phyloP scores from a whole-genome alignment of 345 rosid genomes.

The Carallia brachiata region DNA sequence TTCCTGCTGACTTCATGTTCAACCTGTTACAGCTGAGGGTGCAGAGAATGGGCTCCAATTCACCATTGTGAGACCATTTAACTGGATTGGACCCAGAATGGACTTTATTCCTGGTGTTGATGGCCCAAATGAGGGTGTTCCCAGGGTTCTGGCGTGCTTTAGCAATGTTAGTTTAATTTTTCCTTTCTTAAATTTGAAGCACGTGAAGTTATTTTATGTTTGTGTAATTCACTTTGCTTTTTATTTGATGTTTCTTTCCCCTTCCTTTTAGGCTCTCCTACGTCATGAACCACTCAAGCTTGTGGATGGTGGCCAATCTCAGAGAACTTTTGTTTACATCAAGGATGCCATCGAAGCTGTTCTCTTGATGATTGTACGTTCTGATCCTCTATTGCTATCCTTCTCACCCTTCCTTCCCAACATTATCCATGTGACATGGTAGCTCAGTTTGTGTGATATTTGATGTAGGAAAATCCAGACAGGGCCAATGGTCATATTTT shows the following conservation, averaged over 20 bases:
- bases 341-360: conserved; percentile 99
- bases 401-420: neutral
- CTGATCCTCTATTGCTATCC: neutral
- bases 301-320: conserved; percentile 97
- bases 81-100: conserved; percentile 99
- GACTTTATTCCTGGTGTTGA: conserved; percentile 98
- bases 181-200: neutral
- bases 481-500: conserved; percentile 93
- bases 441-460: neutral
- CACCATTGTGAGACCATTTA: conserved; percentile 96
- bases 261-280: conserved; percentile 54
- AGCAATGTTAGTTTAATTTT: conserved; percentile 66
- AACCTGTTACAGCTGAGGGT: conserved; percentile 72
- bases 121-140: conserved; percentile 99
- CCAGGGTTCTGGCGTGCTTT: conserved; percentile 96
- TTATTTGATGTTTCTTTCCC: neutral
- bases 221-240: neutral
- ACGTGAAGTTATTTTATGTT: neutral
- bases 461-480: conserved; percentile 85
- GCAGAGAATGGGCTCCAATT: conserved; percentile 93
- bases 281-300: conserved; percentile 90
- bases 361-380: conserved; percentile 77
- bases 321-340: conserved; percentile 86
- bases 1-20: conserved; percentile 2
- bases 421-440: neutral